These are phyloP conservation scores for Silene conica DNA, from an alignment of 148 eudicot genomes.

Conservation along the genomic window DNA sequence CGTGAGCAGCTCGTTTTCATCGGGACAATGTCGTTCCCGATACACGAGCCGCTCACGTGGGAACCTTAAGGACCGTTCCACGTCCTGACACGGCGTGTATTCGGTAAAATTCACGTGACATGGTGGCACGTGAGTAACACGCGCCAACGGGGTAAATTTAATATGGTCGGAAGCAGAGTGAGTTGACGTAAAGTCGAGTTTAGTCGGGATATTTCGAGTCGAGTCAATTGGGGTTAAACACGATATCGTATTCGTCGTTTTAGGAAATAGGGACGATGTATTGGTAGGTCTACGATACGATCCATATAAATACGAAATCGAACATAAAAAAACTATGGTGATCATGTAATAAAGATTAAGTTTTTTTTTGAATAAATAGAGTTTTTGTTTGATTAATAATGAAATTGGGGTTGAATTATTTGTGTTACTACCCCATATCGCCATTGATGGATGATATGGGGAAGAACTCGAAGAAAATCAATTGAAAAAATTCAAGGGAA, in stretches of 20 bases:
- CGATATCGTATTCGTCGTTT: conserved; percentile 2
- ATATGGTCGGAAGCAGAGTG: conserved; percentile 38
- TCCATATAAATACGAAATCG: conserved; percentile 29
- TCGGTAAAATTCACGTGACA: conserved; percentile 47
- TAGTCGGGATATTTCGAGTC: neutral
- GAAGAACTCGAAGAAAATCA: too few species aligned
- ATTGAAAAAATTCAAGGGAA: neutral
- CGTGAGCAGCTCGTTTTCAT: conserved; percentile 32
- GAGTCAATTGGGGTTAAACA: conserved; percentile 12
- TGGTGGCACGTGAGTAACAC: conserved; percentile 42
- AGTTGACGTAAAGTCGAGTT: conserved; percentile 59
- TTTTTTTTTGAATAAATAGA: conserved; percentile 17
- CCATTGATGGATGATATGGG: conserved; percentile 2
- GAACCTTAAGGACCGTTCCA: conserved; percentile 51
- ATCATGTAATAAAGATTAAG: conserved; percentile 21
- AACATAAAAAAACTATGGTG: conserved; percentile 19
- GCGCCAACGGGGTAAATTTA: conserved; percentile 23
- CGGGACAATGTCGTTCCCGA: conserved; percentile 83
- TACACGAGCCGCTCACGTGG: conserved; percentile 43
- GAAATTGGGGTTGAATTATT: neutral
- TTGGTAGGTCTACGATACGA: conserved; percentile 26
- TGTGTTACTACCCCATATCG: conserved; percentile 1
- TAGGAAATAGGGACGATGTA: conserved; percentile 21
- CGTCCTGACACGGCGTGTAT: conserved; percentile 82
- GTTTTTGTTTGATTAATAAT: conserved; percentile 13